Percentiles rank a stretch among this genome's conserved stretches.
These are phyloP conservation scores for Blastocystis sp. DNA, from an alignment of 352 stramenopile genomes.

Conservation along the genomic window DNA sequence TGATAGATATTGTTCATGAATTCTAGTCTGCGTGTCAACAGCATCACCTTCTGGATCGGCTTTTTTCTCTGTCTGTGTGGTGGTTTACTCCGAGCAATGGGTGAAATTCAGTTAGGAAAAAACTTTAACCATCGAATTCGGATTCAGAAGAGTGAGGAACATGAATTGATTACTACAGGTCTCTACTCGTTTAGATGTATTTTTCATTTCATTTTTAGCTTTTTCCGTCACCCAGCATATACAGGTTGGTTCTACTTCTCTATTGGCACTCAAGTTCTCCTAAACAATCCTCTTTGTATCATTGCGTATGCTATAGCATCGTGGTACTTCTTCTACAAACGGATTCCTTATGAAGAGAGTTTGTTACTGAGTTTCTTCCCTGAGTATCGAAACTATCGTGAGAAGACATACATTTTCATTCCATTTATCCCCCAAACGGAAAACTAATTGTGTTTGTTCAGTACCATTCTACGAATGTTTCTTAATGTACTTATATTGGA, in stretches of 20 bases:
- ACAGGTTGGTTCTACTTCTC: slow-evolving; percentile 84
- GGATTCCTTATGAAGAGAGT: slow-evolving; percentile 75
- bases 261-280: slow-evolving; percentile 79
- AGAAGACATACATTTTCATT: slow-evolving; percentile 22
- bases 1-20: not conserved
- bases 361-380: slow-evolving; percentile 4
- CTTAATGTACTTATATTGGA: not conserved
- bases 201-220: slow-evolving; percentile 64
- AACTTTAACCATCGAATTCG: slow-evolving; percentile 52
- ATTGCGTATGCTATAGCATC: slow-evolving; percentile 79
- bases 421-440: slow-evolving; percentile 32
- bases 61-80: slow-evolving; percentile 44
- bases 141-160: not conserved
- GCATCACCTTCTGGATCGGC: not conserved
- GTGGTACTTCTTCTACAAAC: slow-evolving; percentile 83
- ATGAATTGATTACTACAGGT: slow-evolving; percentile 2
- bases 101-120: slow-evolving; percentile 41
- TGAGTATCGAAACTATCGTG: slow-evolving; percentile 6
- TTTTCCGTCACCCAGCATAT: slow-evolving; percentile 82
- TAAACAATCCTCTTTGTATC: slow-evolving; percentile 79
- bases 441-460: not conserved
- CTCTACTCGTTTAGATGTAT: slow-evolving; percentile 40
- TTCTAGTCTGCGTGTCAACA: not conserved
- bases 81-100: slow-evolving; percentile 1
- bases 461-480: not conserved